Percentiles rank a stretch among this genome's conserved stretches.
These are phyloP conservation scores for Sideroxylon spinosum DNA, from an alignment of 179 eudicot genomes.

Conservation along the genomic window DNA sequence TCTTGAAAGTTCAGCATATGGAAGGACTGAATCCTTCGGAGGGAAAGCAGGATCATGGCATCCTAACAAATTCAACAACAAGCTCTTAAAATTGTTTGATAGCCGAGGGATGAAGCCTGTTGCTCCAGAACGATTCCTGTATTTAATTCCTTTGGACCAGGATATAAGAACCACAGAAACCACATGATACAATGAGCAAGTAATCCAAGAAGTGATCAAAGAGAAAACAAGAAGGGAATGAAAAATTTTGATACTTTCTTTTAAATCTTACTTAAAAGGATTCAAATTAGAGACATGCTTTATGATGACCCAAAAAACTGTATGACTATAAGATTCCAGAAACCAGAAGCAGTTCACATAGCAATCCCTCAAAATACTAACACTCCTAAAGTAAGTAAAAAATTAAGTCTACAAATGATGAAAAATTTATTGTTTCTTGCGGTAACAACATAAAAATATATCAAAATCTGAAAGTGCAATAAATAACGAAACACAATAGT, in stretches of 20 bases:
- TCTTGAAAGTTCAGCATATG: constrained; percentile 90
- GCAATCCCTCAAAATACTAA: not conserved
- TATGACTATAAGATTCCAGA: not conserved
- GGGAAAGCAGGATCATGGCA: constrained; percentile 92
- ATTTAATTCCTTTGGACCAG: constrained; percentile 79
- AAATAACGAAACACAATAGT: not conserved
- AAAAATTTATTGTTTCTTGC: no score
- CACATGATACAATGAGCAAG: constrained; percentile 36
- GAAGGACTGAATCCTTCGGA: constrained; percentile 71
- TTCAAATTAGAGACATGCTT: not conserved
- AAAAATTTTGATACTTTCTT: not conserved
- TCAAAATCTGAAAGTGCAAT: no score
- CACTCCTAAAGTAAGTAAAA: not conserved
- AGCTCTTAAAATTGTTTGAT: constrained; percentile 55
- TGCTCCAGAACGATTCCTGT: constrained; percentile 23
- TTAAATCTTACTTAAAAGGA: not conserved
- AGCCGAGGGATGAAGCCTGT: constrained; percentile 38
- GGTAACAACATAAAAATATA: no score
- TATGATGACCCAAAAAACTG: not conserved
- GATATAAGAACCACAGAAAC: constrained; percentile 87
- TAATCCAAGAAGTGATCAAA: constrained; percentile 1
- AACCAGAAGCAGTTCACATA: not conserved
- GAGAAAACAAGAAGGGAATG: not conserved
- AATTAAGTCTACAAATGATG: no score
- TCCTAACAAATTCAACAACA: constrained; percentile 73